These are phyloP conservation scores for Hanseniaspora pseudoguilliermondii DNA, from an alignment of 805 yeast genomes.

Conservation along the genomic window DNA sequence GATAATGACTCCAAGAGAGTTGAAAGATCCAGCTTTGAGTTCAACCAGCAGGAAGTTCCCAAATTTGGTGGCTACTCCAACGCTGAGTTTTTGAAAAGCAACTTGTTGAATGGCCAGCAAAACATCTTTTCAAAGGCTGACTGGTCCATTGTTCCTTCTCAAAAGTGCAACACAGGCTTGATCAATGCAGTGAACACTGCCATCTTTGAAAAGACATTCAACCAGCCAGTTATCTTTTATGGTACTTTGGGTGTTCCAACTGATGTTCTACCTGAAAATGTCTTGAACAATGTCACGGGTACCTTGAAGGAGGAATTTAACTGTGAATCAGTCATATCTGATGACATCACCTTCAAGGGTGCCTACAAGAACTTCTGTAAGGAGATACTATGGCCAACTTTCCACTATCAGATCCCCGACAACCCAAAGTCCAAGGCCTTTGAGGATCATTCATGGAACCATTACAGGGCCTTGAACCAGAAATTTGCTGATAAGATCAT, in stretches of 20 bases:
- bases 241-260: constrained; percentile 92
- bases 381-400: constrained; percentile 91
- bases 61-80: constrained; percentile 68
- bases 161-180: constrained; percentile 77
- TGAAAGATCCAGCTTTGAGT: constrained; percentile 17
- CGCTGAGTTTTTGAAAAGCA: constrained; percentile 32
- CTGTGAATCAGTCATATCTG: constrained; percentile 56
- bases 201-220: constrained; percentile 29
- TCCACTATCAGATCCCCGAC: constrained; percentile 89
- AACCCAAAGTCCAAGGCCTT: constrained; percentile 87
- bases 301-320: constrained; percentile 38
- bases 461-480: constrained; percentile 64
- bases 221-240: constrained; percentile 48
- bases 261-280: constrained; percentile 54
- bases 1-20: constrained; percentile 22
- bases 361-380: constrained; percentile 87
- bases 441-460: constrained; percentile 89
- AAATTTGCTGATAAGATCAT: constrained; percentile 66
- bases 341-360: constrained; percentile 73
- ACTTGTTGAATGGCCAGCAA: constrained; percentile 28
- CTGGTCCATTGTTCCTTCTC: constrained; percentile 60
- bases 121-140: constrained; percentile 40
- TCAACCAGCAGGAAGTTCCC: constrained; percentile 23
- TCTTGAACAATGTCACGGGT: constrained; percentile 41
- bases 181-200: constrained; percentile 69